These are phyloP conservation scores for Teunomyces atbi DNA, from an alignment of 805 yeast species.

Conservation along the genomic window DNA sequence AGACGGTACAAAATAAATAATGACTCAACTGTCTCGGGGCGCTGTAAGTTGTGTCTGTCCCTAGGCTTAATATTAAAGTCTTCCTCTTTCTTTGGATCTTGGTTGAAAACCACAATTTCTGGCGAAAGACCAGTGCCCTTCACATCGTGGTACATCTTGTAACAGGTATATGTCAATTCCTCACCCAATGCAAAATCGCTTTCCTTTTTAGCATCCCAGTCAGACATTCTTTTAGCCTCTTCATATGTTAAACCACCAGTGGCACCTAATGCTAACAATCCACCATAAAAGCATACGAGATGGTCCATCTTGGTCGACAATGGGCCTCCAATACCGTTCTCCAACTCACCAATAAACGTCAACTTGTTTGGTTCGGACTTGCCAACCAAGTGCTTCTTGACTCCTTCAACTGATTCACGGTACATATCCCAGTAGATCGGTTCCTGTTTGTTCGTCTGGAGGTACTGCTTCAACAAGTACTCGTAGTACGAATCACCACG, in stretches of 20 bases:
- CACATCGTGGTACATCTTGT: slow-evolving; percentile 73
- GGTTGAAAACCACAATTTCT: slow-evolving; percentile 83
- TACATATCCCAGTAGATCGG: slow-evolving; percentile 69
- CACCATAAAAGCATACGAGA: slow-evolving; percentile 88
- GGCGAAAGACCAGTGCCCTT: slow-evolving; percentile 75
- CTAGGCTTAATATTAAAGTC: slow-evolving; percentile 69
- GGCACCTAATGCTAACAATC: slow-evolving; percentile 84
- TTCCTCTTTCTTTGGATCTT: slow-evolving; percentile 37
- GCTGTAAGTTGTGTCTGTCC: slow-evolving; percentile 82
- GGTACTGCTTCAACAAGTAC: slow-evolving; percentile 78
- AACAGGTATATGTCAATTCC: slow-evolving; percentile 78
- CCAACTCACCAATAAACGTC: slow-evolving; percentile 75
- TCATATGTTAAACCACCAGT: slow-evolving; percentile 65
- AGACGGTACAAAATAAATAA: slow-evolving; percentile 75
- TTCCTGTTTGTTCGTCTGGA: slow-evolving; percentile 68
- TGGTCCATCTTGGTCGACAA: slow-evolving; percentile 84
- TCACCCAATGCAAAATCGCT: slow-evolving; percentile 67
- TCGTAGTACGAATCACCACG: slow-evolving; percentile 94
- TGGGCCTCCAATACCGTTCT: slow-evolving; percentile 59
- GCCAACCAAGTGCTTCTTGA: slow-evolving; percentile 61
- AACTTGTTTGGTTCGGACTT: slow-evolving; percentile 62
- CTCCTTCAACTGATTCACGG: slow-evolving; percentile 73
- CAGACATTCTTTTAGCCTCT: slow-evolving; percentile 51
- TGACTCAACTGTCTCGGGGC: slow-evolving; percentile 94
- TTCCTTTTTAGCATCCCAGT: slow-evolving; percentile 60